Evolutionary conservation across 2,329 filamentous ascomycete species (phyloP), one percentile per base, ranked within the genome.

Genomic region (Teratosphaeria zuluensis): DNA sequence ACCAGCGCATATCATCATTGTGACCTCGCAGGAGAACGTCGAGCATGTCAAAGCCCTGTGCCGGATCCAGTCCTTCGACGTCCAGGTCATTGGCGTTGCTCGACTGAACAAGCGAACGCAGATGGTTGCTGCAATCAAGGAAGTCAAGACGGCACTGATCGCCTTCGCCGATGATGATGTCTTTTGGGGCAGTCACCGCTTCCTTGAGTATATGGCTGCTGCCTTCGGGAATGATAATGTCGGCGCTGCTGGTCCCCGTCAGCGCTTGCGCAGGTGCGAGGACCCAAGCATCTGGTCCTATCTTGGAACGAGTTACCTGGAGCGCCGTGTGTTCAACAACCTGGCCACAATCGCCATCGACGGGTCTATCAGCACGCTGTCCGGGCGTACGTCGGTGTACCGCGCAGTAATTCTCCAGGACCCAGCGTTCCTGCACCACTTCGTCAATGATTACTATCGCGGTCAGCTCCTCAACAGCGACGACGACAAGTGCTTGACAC

Each of bases 291-390:
- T 67, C 32, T 77, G 76, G 68, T 84, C 86, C 69, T 78, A 84
- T 66, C 73, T 86, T 19, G 83, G 80, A 0, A 79, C 78, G 32
- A 68, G 78, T n/a, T 85, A 86, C 66, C 77, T 87, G 0, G 77
- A 81, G 63, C 80, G 83, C 0, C 81, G 85, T 68, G 85, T 85
- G 66, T 86, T 81, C 67, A 84, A 86, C 65, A 80, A 82, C 56
- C 76, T 79, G 0, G 74, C 81, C 0, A 80, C 80, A 6, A 82
- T 81, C 61, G 73, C 78, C 6, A 71, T 86, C 9, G 84, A 86
- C 58, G 82, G 81, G 8, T 81, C 81, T 9, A 76, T 84, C 21
- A 84, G 82, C 54, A 80, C 83, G 1, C 73, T 86, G 1, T 84
- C 81, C 0, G 81, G 81, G 0, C 76, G 82, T 4, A 85, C 83